Base-by-base conservation (phyloP, 2,329 filamentous ascomycete species). In the Colletotrichum incanum region DNA sequence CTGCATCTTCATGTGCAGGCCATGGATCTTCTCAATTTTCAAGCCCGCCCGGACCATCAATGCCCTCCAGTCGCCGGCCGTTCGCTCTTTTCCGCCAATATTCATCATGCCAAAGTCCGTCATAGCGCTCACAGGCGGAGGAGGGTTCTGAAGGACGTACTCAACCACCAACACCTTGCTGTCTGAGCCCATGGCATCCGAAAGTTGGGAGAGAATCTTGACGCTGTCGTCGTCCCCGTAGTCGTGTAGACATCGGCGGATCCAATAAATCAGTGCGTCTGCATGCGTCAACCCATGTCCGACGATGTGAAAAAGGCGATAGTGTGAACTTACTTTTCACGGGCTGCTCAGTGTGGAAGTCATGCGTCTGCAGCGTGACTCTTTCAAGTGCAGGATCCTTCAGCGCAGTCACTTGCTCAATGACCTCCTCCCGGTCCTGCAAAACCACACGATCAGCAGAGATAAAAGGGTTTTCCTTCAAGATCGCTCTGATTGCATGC, bases 251-350 rank as follows among this genome's bases (percentile, higher is more conserved):
- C 79, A 80, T 8, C 80, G 79, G 62, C 77, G 78, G 66, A 81
- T 80, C 75, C 77, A 80, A 74, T 84, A 84, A 16, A 82, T 73
- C 31, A 79, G 67, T 20, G 82, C 82, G 5, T 78, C 81, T 82
- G 28, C 3, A 28, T 56, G 20, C 31, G 47, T 67, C 39, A 71
- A 50, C 47, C 20, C 26, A n/a, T 54, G 54, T 55, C 31, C 43
- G 45, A 41, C 73, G 66, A 18, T 41, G 14, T 14, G 58, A n/a
- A 43, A 50, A 28, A 16, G 1, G 18, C 9, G 1, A 12, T 37
- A 14, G 2, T 20, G 23, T 12, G 5, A 23, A 62, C 31, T 62
- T 61, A 59, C 73, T 72, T 26, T 74, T 72, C 2, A 78, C 54
- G 0, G 73, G 74, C 34, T 79, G 76, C 18, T 73, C 60, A 8